Percentiles rank a stretch among this genome's conserved stretches.
Conservation (phyloP, 345 rosid species). For the Eucalyptus coolabah region DNA sequence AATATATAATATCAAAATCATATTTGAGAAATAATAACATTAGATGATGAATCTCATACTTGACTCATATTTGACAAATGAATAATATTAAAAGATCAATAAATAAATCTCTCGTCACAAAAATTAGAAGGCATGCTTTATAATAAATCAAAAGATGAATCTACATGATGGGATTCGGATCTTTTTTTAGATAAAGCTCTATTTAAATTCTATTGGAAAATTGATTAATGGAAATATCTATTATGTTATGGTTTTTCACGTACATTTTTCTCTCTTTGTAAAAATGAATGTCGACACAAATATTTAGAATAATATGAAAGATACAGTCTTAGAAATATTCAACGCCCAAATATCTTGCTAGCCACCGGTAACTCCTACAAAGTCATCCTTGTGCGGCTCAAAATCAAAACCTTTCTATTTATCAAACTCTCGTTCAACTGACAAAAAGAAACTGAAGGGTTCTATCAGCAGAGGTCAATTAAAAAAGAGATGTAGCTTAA, state of each 20-base stretch:
- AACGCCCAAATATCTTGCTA: background rate
- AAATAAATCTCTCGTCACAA: background rate
- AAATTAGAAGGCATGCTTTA: background rate
- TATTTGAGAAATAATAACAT: background rate
- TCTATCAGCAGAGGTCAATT: background rate
- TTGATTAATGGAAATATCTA: background rate
- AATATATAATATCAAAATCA: background rate
- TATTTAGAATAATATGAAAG: background rate
- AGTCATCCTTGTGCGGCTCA: background rate
- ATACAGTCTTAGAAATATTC: background rate
- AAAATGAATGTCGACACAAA: background rate
- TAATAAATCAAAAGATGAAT: background rate
- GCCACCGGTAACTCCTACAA: background rate
- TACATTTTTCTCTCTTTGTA: background rate
- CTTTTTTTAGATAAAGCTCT: background rate
- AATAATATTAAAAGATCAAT: background rate
- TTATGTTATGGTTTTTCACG: background rate
- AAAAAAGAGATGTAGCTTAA: background rate
- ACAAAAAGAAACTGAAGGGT: background rate
- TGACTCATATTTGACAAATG: background rate
- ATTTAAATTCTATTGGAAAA: background rate
- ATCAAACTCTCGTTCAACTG: background rate
- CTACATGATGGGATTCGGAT: background rate
- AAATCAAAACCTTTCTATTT: background rate
- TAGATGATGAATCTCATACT: background rate